Evolutionary conservation across 768 basidiomycete genomes (phyloP), one percentile per base, ranked within the genome.

Genomic region (Coprinopsis cinerea): DNA sequence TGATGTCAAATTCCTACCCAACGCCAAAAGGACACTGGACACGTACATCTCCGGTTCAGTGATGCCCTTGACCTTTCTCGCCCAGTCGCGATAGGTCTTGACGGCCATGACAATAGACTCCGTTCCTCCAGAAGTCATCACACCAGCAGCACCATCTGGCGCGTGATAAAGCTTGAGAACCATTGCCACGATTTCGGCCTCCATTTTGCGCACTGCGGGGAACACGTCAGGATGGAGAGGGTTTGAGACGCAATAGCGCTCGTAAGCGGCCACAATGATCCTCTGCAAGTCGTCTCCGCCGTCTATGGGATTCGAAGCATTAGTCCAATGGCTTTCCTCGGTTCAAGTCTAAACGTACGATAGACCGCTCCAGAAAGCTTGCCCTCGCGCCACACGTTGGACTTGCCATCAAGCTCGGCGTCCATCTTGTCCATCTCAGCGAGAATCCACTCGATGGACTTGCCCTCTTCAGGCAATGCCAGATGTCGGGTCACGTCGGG

Each of bases 21-120:
- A 17, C 14, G 41, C 15, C 25, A 17, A 22, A 40, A 47, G 43
- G 22, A 42, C 10, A 6, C 28, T 18, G 18, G 24, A 36, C 15
- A 67, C 82, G 27, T 54, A 92, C 94, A 98, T 93, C 64, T 99
- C 95, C 1, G 95, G 95, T 53, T 86, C 79, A 0, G 77, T 90
- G 57, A 97, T 90, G 6, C 92, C 91, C 64, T 92, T 94, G 34
- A 84, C 83, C 1, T 72, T 77, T 39, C 76, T 70, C 4, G 91
- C 95, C 90, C 94, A 96, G 55, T 97, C 93, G 13, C 92, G 79
- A 61, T 99, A 83, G 0, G 93, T 88, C 72, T 97, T 97, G 56
- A 92, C 77, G 1, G 92, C 83, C 92, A 97, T 93, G 43, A 99
- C 72, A 57, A 98, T 97, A 18, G 88, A 90, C 64, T 99, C 95